phyloP scores from a whole-genome alignment of 495 filamentous ascomycete species.

The Lindgomyces ingoldianus region DNA sequence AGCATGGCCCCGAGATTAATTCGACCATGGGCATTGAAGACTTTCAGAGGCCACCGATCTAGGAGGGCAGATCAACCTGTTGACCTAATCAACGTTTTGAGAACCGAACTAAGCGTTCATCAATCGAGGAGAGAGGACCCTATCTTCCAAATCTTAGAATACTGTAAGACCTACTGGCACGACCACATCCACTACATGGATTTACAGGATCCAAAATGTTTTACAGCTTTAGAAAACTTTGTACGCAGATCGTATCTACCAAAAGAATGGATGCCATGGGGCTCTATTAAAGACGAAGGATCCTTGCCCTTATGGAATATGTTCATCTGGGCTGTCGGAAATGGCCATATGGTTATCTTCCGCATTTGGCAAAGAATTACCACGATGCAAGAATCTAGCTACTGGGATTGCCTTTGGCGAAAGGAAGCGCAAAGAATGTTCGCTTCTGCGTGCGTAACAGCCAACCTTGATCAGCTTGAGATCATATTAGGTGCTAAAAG shows the following conservation, averaged over 20 bases:
- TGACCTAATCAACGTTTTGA: background rate
- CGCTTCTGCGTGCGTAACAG: constrained; percentile 24
- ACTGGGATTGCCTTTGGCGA: constrained; percentile 11
- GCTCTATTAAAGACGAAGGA: background rate
- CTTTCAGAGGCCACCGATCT: background rate
- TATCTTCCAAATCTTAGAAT: constrained; percentile 21
- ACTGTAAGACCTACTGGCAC: constrained; percentile 26
- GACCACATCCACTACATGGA: constrained; percentile 25
- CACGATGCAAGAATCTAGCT: background rate
- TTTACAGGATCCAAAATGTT: constrained; percentile 8
- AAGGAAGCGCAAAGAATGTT: constrained; percentile 23
- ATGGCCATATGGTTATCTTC: background rate
- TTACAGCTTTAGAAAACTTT: constrained; percentile 7
- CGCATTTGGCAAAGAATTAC: background rate
- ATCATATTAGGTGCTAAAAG: constrained; percentile 15
- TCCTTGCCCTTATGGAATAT: constrained; percentile 3
- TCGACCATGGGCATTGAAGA: background rate
- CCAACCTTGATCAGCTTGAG: constrained; percentile 21
- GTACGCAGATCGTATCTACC: background rate
- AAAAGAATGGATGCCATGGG: background rate
- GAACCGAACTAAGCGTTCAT: background rate
- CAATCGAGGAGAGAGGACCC: constrained; percentile 10
- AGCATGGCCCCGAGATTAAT: background rate
- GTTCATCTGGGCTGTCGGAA: background rate
- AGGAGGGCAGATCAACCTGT: background rate